Percentiles rank a stretch among this genome's conserved stretches.
phyloP scores from a whole-genome alignment of 176 grass and related monocot genomes.

The Phyllostachys edulis region DNA sequence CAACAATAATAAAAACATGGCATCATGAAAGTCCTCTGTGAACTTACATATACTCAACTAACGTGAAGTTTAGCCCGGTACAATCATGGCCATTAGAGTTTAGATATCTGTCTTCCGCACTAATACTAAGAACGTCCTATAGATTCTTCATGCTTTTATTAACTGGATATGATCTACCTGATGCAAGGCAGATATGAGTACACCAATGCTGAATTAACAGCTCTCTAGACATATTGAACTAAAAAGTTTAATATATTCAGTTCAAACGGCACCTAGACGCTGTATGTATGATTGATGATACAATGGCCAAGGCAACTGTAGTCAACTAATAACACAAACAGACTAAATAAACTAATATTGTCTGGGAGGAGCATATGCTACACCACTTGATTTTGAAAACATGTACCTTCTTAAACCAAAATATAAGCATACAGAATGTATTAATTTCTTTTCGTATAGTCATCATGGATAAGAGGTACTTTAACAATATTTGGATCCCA shows the following conservation, averaged over 20 bases:
- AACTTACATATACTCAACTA: slow-evolving; percentile 1
- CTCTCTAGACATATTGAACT: neutral
- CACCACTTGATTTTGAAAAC: neutral
- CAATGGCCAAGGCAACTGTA: neutral
- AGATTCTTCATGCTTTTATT: neutral
- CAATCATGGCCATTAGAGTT: neutral
- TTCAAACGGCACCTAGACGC: neutral
- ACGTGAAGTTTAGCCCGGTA: neutral
- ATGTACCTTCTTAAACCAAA: slow-evolving; percentile 1
- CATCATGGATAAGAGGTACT: neutral
- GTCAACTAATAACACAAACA: slow-evolving; percentile 20
- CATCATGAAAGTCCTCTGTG: neutral
- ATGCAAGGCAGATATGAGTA: slow-evolving; percentile 15
- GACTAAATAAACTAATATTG: slow-evolving; percentile 17
- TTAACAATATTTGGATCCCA: neutral
- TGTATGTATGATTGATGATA: slow-evolving; percentile 2
- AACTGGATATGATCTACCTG: slow-evolving; percentile 29
- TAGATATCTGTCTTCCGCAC: neutral
- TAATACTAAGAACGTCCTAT: neutral
- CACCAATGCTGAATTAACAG: neutral
- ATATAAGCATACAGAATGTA: neutral
- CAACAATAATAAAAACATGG: slow-evolving; percentile 21
- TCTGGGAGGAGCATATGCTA: slow-evolving; percentile 3
- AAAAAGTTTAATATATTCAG: neutral
- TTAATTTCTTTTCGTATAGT: neutral